Conservation (phyloP, 129 eudicot genomes). For the Scalesia atractyloides region DNA sequence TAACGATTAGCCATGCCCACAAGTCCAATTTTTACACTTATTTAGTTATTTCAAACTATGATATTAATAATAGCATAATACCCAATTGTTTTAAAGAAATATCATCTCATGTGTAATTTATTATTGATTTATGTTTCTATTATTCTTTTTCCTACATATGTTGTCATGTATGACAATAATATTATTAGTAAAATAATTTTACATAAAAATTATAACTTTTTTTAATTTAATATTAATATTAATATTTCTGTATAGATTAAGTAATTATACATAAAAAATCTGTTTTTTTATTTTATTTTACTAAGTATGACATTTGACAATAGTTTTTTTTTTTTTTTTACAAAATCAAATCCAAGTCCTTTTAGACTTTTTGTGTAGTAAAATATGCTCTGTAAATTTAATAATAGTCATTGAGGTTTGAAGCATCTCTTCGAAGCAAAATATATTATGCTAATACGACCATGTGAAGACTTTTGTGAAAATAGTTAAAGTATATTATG, state of each 20-base stretch:
- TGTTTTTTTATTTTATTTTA: too few species aligned
- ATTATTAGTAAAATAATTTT: neutral
- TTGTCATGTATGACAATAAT: neutral
- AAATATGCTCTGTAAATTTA: neutral
- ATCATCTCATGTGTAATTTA: neutral
- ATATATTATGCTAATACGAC: neutral
- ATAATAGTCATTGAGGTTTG: neutral
- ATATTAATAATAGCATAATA: neutral
- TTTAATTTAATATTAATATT: neutral
- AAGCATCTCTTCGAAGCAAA: neutral
- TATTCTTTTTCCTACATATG: too few species aligned
- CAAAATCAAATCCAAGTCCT: neutral
- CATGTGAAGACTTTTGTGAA: too few species aligned
- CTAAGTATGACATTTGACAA: too few species aligned
- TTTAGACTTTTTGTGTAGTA: neutral
- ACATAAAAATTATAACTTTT: too few species aligned
- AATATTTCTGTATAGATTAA: too few species aligned
- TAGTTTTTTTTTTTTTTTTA: neutral
- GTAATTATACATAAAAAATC: too few species aligned
- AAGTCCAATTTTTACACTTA: neutral
- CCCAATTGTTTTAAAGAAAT: neutral
- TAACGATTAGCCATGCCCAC: neutral
- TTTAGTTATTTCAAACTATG: neutral
- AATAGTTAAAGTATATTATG: too few species aligned
- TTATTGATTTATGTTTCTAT: neutral